A percentile compares a stretch with the other conserved stretches of the same genome.
Conservation (phyloP, 805 yeast genomes). For the Wickerhamiella hasegawae region DNA sequence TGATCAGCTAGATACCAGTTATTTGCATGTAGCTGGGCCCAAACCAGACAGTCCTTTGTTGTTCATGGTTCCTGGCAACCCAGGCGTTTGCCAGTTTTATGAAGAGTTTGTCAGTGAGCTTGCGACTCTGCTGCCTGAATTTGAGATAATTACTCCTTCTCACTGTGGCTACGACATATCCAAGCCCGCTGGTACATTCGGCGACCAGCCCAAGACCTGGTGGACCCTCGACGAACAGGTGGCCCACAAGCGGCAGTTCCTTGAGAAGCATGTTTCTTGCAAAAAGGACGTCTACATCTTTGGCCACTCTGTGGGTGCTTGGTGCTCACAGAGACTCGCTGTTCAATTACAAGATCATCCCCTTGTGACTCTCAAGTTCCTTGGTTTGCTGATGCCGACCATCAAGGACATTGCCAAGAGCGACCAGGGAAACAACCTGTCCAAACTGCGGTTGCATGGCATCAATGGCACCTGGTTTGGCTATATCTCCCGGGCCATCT, state of each 20-base stretch:
- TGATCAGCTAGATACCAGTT: background rate
- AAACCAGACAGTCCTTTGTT: constrained; percentile 25
- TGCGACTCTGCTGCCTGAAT: constrained; percentile 27
- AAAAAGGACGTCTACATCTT: constrained; percentile 30
- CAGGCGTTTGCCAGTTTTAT: constrained; percentile 56
- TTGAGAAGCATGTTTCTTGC: constrained; percentile 22
- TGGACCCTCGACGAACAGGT: constrained; percentile 38
- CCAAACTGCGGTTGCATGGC: constrained; percentile 7
- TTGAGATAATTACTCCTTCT: constrained; percentile 44
- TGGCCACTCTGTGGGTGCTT: constrained; percentile 64
- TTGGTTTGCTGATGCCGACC: constrained; percentile 59
- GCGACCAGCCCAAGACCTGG: constrained; percentile 13
- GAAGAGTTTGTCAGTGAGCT: constrained; percentile 33
- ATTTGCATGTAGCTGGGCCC: constrained; percentile 1
- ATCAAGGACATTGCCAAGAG: constrained; percentile 41
- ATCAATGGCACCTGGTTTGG: constrained; percentile 2
- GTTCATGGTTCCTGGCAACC: constrained; percentile 61
- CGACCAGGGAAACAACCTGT: constrained; percentile 25
- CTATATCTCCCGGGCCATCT: constrained; percentile 20
- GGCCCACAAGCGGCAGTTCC: constrained; percentile 38
- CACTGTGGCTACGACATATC: constrained; percentile 40
- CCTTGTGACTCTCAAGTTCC: constrained; percentile 25
- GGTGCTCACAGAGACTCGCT: constrained; percentile 39
- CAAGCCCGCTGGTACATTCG: constrained; percentile 1
- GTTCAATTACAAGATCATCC: constrained; percentile 14